These are phyloP conservation scores for Fusarium sublunatum DNA, from an alignment of 2,329 filamentous ascomycete genomes.

Conservation along the genomic window DNA sequence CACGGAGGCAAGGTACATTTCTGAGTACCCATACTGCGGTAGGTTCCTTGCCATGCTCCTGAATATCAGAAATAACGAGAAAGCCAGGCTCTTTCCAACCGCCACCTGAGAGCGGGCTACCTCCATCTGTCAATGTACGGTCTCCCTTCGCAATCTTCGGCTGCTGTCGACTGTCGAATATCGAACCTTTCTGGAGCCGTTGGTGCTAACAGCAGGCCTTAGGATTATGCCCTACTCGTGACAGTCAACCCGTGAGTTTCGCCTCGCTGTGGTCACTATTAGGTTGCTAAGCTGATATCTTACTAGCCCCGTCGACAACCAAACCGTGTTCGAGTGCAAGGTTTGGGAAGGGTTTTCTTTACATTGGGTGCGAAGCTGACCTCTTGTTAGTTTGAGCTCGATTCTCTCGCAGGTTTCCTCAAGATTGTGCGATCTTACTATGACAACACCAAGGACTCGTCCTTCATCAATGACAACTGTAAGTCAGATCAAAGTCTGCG, in stretches of 20 bases:
- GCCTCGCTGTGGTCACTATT: no score
- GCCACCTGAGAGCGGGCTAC: conserved; percentile 18
- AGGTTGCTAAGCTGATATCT: neutral
- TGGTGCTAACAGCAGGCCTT: neutral
- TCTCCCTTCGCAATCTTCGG: neutral
- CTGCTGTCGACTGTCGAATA: no score
- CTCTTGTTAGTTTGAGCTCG: conserved; percentile 11
- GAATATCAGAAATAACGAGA: rapidly evolving
- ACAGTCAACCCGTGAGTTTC: conserved; percentile 7
- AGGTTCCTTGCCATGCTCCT: neutral
- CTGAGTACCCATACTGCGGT: conserved; percentile 28
- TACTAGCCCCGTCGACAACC: conserved; percentile 20
- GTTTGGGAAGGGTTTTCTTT: neutral
- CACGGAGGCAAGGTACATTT: conserved; percentile 23
- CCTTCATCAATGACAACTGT: conserved; percentile 28
- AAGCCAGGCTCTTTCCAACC: conserved; percentile 21
- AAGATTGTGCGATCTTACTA: conserved; percentile 28
- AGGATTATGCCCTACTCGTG: conserved; percentile 25
- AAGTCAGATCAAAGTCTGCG: rapidly evolving
- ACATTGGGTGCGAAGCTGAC: neutral
- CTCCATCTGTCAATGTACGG: conserved; percentile 18
- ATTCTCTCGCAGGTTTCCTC: conserved; percentile 24
- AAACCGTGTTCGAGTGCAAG: conserved; percentile 28
- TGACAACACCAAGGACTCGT: conserved; percentile 11
- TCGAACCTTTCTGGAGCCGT: no score